Evolutionary conservation across 352 stramenopile species (phyloP).

Genomic region (Pythium rhizo-oryzae): DNA sequence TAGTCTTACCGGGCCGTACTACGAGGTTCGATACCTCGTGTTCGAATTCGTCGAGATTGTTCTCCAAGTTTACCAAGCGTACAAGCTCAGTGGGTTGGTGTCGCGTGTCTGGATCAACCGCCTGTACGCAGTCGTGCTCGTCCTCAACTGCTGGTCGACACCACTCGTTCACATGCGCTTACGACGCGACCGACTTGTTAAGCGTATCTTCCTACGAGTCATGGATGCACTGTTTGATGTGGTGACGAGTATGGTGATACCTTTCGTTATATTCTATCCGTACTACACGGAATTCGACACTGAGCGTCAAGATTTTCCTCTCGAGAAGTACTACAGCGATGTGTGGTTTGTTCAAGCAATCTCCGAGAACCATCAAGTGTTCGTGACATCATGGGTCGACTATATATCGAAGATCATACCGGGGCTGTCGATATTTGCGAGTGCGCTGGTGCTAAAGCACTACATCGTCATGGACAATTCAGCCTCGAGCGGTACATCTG

Average conservation of each 20-base stretch:
- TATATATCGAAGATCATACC: background rate
- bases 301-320: conserved; percentile 12
- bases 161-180: conserved; percentile 4
- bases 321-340: conserved; percentile 25
- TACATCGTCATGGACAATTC: background rate
- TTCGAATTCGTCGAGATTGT: conserved; percentile 14
- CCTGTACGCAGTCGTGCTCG: background rate
- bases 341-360: conserved; percentile 26
- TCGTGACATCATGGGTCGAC: conserved; percentile 25
- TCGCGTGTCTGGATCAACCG: conserved; percentile 20
- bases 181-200: background rate
- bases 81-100: conserved; percentile 13
- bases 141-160: conserved; percentile 24
- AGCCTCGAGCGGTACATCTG: too few species aligned
- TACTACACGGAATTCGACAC: conserved; percentile 22
- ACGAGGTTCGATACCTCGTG: conserved; percentile 1
- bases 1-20: conserved; percentile 10
- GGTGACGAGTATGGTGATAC: conserved; percentile 16
- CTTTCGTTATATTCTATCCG: conserved; percentile 12
- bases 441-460: background rate
- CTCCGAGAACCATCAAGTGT: conserved; percentile 19
- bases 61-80: conserved; percentile 18
- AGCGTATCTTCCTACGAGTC: conserved; percentile 3
- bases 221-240: conserved; percentile 21
- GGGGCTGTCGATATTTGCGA: conserved; percentile 4